phyloP scores from a whole-genome alignment of 2,329 filamentous ascomycete genomes.

The Ophiocordyceps sinensis region DNA sequence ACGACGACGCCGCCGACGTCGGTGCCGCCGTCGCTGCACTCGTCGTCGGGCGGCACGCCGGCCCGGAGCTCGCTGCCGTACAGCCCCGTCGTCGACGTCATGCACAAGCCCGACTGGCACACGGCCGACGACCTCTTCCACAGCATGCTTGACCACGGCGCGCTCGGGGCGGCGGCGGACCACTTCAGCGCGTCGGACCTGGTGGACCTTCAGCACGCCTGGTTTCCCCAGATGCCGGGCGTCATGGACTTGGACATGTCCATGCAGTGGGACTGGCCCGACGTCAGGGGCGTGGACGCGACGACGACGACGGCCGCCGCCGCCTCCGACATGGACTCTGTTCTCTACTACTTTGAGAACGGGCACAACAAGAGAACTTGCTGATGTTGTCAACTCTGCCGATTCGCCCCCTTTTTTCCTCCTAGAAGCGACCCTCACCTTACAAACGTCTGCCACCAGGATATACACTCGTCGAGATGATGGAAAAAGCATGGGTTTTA shows the following conservation, averaged over 20 bases:
- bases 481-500: too few species aligned
- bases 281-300: slow-evolving; percentile 3
- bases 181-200: slow-evolving; percentile 11
- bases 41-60: slow-evolving; percentile 7
- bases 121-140: slow-evolving; percentile 10
- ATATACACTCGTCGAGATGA: too few species aligned
- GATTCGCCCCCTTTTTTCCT: too few species aligned
- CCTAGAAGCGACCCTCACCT: too few species aligned
- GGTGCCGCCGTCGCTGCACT: slow-evolving; percentile 6
- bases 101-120: slow-evolving; percentile 13
- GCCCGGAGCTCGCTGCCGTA: slow-evolving; percentile 6
- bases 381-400: too few species aligned
- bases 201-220: slow-evolving; percentile 11
- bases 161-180: slow-evolving; percentile 7
- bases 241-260: slow-evolving; percentile 16
- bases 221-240: slow-evolving; percentile 14
- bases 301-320: slow-evolving; percentile 2
- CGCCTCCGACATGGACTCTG: slow-evolving; percentile 8
- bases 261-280: slow-evolving; percentile 9
- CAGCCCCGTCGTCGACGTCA: slow-evolving; percentile 10
- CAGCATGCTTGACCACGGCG: slow-evolving; percentile 7
- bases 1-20: slow-evolving; percentile 2
- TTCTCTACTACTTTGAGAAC: slow-evolving; percentile 10
- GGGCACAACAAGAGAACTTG: slow-evolving; percentile 3
- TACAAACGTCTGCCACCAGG: too few species aligned